Conservation (phyloP, 1,284 basidiomycete species). For the Heterobasidion occidentale region DNA sequence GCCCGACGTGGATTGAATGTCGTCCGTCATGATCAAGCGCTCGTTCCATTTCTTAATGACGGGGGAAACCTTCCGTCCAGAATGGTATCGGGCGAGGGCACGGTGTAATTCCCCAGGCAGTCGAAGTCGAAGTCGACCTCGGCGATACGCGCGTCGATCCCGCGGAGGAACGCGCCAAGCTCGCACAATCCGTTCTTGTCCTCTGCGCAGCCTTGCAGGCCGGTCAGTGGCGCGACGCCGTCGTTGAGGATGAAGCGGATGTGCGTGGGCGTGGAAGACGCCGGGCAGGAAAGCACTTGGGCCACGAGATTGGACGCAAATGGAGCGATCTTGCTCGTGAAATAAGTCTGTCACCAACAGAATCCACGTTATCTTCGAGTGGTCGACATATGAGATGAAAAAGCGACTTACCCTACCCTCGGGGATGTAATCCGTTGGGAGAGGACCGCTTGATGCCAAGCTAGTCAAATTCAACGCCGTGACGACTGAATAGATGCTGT, state of each 20-base stretch:
- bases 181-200: conserved; percentile 51
- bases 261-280: conserved; percentile 27
- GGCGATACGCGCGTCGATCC: conserved; percentile 38
- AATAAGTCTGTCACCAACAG: conserved; percentile 3
- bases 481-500: conserved; percentile 30
- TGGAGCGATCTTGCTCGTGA: conserved; percentile 20
- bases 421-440: conserved; percentile 53
- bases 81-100: conserved; percentile 30
- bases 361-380: not conserved
- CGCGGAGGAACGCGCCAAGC: conserved; percentile 41
- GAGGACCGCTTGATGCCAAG: conserved; percentile 43
- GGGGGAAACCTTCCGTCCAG: conserved; percentile 27
- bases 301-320: conserved; percentile 53
- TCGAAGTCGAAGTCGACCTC: conserved; percentile 35
- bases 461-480: conserved; percentile 56
- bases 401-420: conserved; percentile 31
- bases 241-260: conserved; percentile 52
- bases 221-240: conserved; percentile 56
- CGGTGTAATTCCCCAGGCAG: conserved; percentile 35
- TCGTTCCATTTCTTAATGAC: not conserved
- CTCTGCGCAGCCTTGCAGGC: conserved; percentile 42
- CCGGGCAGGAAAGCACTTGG: conserved; percentile 50
- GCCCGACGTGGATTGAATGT: not conserved
- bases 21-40: not conserved
- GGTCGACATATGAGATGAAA: not conserved